phyloP scores from a whole-genome alignment of 2,329 filamentous ascomycete species.

The Hypomyces rosellus region DNA sequence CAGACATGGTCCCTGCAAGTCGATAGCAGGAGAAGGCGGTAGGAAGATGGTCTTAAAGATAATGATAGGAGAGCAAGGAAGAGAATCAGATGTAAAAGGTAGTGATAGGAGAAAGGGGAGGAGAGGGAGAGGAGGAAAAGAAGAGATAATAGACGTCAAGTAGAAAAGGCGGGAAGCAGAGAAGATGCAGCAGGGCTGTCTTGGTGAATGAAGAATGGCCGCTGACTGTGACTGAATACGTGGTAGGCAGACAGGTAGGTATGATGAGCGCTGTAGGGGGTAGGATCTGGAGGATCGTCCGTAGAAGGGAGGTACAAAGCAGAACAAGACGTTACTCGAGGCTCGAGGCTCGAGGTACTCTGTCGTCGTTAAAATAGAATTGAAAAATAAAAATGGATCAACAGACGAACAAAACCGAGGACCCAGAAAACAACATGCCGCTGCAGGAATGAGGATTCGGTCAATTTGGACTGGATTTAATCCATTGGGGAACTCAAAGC shows the following conservation, averaged over 20 bases:
- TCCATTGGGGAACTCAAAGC: no score
- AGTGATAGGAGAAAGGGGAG: neutral
- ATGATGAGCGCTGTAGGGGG: no score
- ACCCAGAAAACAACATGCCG: neutral
- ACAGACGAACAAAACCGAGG: no score
- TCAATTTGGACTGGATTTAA: neutral
- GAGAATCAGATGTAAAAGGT: neutral
- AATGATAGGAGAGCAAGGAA: neutral
- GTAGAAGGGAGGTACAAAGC: neutral
- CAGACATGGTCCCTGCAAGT: neutral
- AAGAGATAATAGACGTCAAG: neutral
- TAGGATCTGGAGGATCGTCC: neutral
- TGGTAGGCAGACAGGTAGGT: no score
- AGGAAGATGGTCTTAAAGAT: neutral
- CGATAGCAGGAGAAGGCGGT: neutral
- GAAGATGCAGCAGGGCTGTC: no score
- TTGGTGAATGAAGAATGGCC: no score
- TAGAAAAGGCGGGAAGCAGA: neutral
- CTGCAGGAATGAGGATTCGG: neutral
- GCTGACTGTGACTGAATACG: no score
- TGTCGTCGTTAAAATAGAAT: no score
- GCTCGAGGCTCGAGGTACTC: no score
- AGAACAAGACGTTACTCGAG: neutral
- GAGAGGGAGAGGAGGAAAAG: neutral
- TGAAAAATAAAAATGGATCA: no score